Evolutionary conservation across 164 flowering plant genomes (phyloP).

Genomic region (Aristolochia fimbriata): DNA sequence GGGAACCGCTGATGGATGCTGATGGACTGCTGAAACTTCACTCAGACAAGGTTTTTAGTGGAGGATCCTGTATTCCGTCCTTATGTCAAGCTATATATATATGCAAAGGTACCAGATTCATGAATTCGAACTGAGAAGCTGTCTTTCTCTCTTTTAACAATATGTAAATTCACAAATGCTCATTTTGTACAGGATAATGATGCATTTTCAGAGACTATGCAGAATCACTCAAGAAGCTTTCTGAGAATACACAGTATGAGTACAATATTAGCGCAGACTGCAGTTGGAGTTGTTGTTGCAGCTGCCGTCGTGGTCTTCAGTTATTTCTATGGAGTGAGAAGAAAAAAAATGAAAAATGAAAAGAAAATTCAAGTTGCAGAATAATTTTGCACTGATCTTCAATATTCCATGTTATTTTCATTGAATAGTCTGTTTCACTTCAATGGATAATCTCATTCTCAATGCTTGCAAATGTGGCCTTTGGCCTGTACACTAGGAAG

Average conservation of each 20-base stretch:
- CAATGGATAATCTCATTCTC: no score
- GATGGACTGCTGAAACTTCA: conserved; percentile 63
- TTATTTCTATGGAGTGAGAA: conserved; percentile 41
- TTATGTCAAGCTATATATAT: conserved; percentile 51
- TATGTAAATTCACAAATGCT: no score
- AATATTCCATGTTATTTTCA: no score
- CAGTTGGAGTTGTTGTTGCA: conserved; percentile 60
- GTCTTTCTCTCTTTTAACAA: no score
- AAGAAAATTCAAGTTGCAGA: no score
- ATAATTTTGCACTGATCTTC: no score
- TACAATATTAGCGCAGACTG: conserved; percentile 40
- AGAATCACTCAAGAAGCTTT: conserved; percentile 76
- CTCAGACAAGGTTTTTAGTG: conserved; percentile 54
- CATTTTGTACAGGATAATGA: conserved; percentile 34
- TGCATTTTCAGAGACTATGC: conserved; percentile 80
- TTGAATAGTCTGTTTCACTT: no score
- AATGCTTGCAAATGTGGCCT: no score
- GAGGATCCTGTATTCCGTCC: conserved; percentile 54
- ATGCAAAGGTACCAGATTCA: conserved; percentile 53
- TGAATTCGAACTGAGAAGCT: no score
- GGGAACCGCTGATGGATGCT: conserved; percentile 60
- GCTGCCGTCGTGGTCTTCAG: conserved; percentile 51
- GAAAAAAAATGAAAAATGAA: no score
- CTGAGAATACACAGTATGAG: conserved; percentile 54
- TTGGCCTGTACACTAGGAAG: no score